These are phyloP conservation scores for Sinapis alba DNA, from an alignment of 441 rosid genomes.

Conservation along the genomic window DNA sequence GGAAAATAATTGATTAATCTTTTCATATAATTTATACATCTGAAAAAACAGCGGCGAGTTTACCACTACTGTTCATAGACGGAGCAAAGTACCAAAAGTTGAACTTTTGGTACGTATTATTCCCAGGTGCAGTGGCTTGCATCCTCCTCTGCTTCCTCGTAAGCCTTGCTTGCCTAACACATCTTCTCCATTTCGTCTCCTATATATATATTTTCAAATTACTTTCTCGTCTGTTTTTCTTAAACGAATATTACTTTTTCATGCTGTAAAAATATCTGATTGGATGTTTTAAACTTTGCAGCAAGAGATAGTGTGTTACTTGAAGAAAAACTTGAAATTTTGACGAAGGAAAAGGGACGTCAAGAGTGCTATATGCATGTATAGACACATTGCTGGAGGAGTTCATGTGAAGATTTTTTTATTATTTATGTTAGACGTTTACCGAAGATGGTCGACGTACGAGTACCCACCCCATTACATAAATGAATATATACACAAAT, in stretches of 20 bases:
- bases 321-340: slow-evolving; percentile 69
- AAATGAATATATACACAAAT: background rate
- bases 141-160: slow-evolving; percentile 69
- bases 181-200: background rate
- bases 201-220: background rate
- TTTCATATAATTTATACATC: background rate
- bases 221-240: background rate
- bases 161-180: slow-evolving; percentile 36
- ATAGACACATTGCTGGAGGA: slow-evolving; percentile 12
- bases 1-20: background rate
- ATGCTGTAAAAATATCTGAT: background rate
- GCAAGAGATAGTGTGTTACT: slow-evolving; percentile 72
- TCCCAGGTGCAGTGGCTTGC: slow-evolving; percentile 87
- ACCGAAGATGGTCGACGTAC: slow-evolving; percentile 24
- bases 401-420: slow-evolving; percentile 32
- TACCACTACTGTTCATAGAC: slow-evolving; percentile 88
- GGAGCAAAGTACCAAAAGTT: slow-evolving; percentile 70
- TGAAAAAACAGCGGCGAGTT: slow-evolving; percentile 76
- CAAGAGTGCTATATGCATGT: slow-evolving; percentile 8
- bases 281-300: slow-evolving; percentile 41
- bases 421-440: slow-evolving; percentile 26
- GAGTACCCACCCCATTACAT: slow-evolving; percentile 4
- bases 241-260: background rate
- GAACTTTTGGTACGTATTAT: slow-evolving; percentile 69
- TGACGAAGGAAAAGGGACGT: slow-evolving; percentile 31